A percentile compares a stretch with the other conserved stretches of the same genome.
These are phyloP conservation scores for Camellia sinensis DNA, from an alignment of 148 eudicot genomes.

Conservation along the genomic window DNA sequence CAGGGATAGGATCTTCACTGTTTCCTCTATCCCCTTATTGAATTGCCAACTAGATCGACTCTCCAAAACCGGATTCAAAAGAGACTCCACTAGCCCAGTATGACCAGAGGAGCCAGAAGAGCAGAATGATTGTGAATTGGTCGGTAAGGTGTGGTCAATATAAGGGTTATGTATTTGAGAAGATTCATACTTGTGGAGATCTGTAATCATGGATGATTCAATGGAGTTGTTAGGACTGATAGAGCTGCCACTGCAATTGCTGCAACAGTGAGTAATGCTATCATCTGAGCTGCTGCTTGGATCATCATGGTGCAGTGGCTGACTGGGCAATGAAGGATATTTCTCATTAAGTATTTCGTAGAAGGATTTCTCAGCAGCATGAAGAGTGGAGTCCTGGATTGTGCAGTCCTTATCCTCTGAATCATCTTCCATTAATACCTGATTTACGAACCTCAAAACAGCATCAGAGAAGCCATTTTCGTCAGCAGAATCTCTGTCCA, in stretches of 20 bases:
- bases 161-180: neutral
- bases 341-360: conserved; percentile 17
- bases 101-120: too few species aligned
- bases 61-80: too few species aligned
- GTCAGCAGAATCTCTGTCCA: neutral
- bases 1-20: conserved; percentile 37
- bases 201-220: neutral
- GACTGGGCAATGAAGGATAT: conserved; percentile 9
- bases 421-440: conserved; percentile 17
- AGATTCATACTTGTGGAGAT: conserved; percentile 13
- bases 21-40: conserved; percentile 40
- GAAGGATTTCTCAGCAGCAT: conserved; percentile 23
- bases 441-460: conserved; percentile 11
- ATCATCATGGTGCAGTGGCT: neutral
- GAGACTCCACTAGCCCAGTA: too few species aligned
- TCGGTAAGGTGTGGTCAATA: too few species aligned
- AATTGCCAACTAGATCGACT: conserved; percentile 30
- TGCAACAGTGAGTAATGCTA: neutral
- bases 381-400: conserved; percentile 16
- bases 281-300: neutral
- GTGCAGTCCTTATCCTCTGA: neutral
- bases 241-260: neutral
- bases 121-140: too few species aligned
- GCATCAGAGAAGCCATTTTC: neutral
- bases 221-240: neutral